Evolutionary conservation across 2,329 filamentous ascomycete genomes (phyloP).

Genomic region (Hymenotorrendiella dingleyae): DNA sequence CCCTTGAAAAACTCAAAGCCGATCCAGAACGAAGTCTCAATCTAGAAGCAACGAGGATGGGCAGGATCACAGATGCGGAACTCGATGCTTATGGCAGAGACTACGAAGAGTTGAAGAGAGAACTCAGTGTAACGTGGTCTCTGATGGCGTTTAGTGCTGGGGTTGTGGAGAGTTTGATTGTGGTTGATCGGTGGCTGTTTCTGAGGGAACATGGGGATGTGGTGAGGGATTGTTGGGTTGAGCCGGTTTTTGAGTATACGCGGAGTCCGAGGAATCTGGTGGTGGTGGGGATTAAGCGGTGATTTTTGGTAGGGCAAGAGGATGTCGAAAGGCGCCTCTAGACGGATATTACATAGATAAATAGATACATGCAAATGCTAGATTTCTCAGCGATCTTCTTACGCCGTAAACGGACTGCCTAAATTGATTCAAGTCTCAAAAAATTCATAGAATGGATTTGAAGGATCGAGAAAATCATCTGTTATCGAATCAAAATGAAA

Average conservation of each 20-base stretch:
- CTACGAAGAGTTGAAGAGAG: constrained; percentile 65
- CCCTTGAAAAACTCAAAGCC: constrained; percentile 65
- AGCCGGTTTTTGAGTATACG: constrained; percentile 84
- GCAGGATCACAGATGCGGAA: constrained; percentile 65
- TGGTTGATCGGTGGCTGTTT: constrained; percentile 84
- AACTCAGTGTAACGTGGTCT: constrained; percentile 84
- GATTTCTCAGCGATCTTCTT: too few species aligned
- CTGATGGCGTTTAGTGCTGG: constrained; percentile 93
- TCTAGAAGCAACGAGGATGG: constrained; percentile 62
- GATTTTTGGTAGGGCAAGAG: too few species aligned
- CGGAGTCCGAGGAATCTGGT: constrained; percentile 87
- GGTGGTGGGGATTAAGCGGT: constrained; percentile 76
- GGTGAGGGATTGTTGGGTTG: constrained; percentile 77
- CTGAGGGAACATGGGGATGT: constrained; percentile 69
- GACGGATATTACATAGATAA: too few species aligned
- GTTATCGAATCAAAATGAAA: too few species aligned
- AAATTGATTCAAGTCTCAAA: too few species aligned
- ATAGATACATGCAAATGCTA: too few species aligned
- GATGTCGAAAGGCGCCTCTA: too few species aligned
- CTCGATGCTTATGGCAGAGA: constrained; percentile 62
- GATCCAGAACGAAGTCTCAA: constrained; percentile 53
- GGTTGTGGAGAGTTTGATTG: constrained; percentile 84
- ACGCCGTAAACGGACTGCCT: too few species aligned
- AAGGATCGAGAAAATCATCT: too few species aligned
- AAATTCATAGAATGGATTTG: too few species aligned